These are phyloP conservation scores for Trichoderma arundinaceum DNA, from an alignment of 2,329 filamentous ascomycete species.

Conservation along the genomic window DNA sequence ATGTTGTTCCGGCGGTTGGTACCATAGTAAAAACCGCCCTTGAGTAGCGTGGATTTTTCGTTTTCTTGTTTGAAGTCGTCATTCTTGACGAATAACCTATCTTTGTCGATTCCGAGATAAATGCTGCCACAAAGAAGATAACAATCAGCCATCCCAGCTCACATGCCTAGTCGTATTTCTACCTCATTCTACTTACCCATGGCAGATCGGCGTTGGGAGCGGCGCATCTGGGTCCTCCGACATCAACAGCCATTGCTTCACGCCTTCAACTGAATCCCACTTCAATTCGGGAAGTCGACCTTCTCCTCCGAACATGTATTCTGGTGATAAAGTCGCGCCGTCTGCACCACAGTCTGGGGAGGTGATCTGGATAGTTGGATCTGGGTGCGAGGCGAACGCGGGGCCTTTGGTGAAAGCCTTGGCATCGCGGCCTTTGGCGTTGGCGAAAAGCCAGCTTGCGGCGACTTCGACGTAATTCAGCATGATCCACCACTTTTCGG, in stretches of 20 bases:
- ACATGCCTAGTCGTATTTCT: background rate
- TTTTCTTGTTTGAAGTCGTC: constrained; percentile 47
- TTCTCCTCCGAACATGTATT: constrained; percentile 48
- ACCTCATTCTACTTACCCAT: constrained; percentile 46
- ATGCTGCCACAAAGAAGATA: constrained; percentile 31
- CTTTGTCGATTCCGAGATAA: constrained; percentile 37
- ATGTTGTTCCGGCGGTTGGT: constrained; percentile 47
- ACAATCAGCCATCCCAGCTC: background rate
- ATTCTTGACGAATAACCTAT: constrained; percentile 35
- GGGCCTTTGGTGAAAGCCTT: constrained; percentile 47
- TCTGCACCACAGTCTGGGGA: constrained; percentile 50
- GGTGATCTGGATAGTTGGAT: constrained; percentile 47
- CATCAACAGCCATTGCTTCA: constrained; percentile 54
- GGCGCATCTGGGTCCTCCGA: constrained; percentile 56
- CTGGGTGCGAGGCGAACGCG: constrained; percentile 43
- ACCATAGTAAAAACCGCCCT: constrained; percentile 55
- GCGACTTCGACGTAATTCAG: constrained; percentile 44
- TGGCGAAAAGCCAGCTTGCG: constrained; percentile 49
- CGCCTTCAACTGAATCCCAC: constrained; percentile 47
- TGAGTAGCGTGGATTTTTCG: constrained; percentile 41
- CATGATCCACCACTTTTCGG: constrained; percentile 33
- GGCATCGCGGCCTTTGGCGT: constrained; percentile 46
- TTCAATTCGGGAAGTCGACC: constrained; percentile 49
- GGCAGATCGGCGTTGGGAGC: constrained; percentile 51
- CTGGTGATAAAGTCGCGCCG: constrained; percentile 43